phyloP scores from a whole-genome alignment of 1,139 yeast species.

The Geotrichum bryndzae region DNA sequence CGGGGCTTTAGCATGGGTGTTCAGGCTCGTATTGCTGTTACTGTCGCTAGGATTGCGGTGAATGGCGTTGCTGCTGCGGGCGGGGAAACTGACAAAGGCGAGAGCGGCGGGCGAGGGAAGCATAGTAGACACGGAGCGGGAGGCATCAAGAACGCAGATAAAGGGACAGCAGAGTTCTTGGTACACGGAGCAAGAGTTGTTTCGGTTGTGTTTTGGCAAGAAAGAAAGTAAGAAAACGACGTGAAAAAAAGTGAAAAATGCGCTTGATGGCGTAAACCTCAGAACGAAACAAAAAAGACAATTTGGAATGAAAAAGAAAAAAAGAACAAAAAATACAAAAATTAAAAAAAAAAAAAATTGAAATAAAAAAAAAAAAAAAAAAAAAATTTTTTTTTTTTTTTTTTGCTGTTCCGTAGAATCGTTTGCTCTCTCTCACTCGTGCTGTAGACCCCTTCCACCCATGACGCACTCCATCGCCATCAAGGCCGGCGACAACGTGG shows the following conservation, averaged over 20 bases:
- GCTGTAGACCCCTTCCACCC: neutral
- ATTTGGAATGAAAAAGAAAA: neutral
- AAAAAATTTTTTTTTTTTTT: neutral
- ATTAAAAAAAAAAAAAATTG: neutral
- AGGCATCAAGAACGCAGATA: neutral
- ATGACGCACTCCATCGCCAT: conserved; percentile 2
- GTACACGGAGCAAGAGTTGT: neutral
- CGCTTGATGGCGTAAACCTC: neutral
- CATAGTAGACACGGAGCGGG: neutral
- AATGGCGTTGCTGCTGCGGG: neutral
- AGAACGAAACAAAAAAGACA: no score
- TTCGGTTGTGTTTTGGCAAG: neutral
- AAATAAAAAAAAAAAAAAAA: neutral
- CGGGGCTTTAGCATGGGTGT: neutral
- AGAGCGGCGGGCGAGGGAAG: neutral
- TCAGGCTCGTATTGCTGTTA: neutral
- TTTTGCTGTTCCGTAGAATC: neutral
- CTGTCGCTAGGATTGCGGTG: neutral
- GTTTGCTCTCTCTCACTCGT: neutral
- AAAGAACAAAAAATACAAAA: no score
- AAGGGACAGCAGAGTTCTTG: neutral
- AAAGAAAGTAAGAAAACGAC: neutral
- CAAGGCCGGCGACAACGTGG: conserved; percentile 22
- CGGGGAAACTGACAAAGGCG: neutral
- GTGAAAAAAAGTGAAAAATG: neutral